Evolutionary conservation across 139 green algal species (phyloP), one percentile per base, ranked within the genome.

Genomic region (Chara braunii): DNA sequence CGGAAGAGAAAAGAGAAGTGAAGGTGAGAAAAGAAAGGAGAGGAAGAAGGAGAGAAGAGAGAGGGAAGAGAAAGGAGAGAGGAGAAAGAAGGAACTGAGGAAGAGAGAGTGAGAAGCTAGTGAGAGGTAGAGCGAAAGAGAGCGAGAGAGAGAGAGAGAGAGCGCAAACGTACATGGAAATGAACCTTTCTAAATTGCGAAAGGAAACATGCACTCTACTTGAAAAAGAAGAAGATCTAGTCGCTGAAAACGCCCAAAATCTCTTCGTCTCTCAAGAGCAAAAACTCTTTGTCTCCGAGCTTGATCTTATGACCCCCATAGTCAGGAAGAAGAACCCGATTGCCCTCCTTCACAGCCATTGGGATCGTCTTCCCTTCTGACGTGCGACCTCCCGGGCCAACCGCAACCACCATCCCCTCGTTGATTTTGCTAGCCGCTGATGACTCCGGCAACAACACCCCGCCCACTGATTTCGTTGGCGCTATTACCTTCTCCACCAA

Each of bases 311-410:
- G 83, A 48, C 93, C 93, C 3, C 93, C 93, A 68, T 93, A 99
- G 60, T 98, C 93, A 34, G 93, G 93, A 37, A 99, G 84, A 62
- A 99, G 63, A 31, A 99, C 93, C 42, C 83, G 93, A 81, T 99
- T 91, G 1, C 93, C 93, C 66, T 90, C 89, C 51, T 82, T 77
- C 7, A 80, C 78, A 12, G 24, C 43, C 22, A 84, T 23, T n/a
- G 90, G 86, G 0, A 95, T 74, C 23, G 88, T 51, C 14, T 92
- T 84, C 24, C 89, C 89, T 36, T 86, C 78, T 28, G 80, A 69
- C 24, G 65, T 80, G 11, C 86, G 74, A 14, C 86, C 68, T 5
- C 93, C 93, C n/a, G 90, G 85, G 6, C 93, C 93, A 0, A 93
- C 84, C 8, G 93, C 91, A 1, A 97, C 26, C 1, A 99, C 92